Evolutionary conservation across 352 stramenopile species (phyloP).

Genomic region (Phytopythium kandeliae): DNA sequence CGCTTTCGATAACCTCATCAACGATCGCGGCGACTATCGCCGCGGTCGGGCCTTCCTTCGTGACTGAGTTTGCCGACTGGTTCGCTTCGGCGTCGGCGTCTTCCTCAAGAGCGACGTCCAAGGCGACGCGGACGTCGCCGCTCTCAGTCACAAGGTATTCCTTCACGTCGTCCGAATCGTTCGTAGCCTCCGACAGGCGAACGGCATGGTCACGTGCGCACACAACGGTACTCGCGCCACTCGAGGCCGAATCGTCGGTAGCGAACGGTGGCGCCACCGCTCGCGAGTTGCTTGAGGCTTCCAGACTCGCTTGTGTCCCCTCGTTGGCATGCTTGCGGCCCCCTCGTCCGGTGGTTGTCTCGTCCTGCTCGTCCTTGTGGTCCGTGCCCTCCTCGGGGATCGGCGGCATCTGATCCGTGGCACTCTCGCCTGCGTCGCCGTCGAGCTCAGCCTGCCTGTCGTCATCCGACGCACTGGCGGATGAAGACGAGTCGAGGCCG

Average conservation of each 20-base stretch:
- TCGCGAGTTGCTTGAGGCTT: background rate
- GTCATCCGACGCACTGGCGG: conserved; percentile 5
- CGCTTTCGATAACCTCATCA: conserved; percentile 1
- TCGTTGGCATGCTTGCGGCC: too few relatives aligned
- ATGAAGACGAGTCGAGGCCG: conserved; percentile 4
- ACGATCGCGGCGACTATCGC: background rate
- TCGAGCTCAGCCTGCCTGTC: conserved; percentile 1
- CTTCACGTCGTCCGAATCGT: conserved; percentile 6
- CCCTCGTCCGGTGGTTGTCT: too few relatives aligned
- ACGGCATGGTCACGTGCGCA: background rate
- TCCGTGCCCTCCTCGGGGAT: conserved; percentile 1
- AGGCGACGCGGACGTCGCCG: conserved; percentile 6
- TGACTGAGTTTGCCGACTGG: background rate
- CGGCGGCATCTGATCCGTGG: conserved; percentile 2
- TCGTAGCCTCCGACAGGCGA: conserved; percentile 1
- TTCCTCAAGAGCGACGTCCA: background rate
- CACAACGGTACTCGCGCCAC: background rate
- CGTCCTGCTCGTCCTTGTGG: background rate
- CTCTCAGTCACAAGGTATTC: conserved; percentile 11
- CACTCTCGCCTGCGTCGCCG: conserved; percentile 5
- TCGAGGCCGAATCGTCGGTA: background rate
- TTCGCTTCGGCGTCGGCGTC: background rate
- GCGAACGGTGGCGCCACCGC: background rate
- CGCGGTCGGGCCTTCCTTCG: background rate
- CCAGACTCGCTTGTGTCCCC: too few relatives aligned